Evolutionary conservation across 768 basidiomycete genomes (phyloP), one percentile per base, ranked within the genome.

Genomic region (Phanerochaete carnosa): DNA sequence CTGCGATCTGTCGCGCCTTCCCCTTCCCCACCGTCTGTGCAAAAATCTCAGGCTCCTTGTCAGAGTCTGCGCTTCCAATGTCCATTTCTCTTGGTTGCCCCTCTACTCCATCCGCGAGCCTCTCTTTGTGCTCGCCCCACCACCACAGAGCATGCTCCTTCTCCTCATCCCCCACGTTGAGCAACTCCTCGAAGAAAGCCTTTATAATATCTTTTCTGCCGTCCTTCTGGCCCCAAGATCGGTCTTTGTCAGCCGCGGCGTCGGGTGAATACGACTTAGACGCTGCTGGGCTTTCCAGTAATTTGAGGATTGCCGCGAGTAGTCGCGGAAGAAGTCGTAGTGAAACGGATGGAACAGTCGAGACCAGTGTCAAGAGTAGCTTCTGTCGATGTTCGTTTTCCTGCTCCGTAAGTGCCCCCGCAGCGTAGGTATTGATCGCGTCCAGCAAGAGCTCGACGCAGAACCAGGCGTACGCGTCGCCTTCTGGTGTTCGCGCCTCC

Each of bases 161-260:
- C 75, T 89, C 88, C 45, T 76, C 76, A 68, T 92, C 89, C 15
- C 86, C 88, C 1, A 88, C 81, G 45, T 85, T 83, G 66, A 83
- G 72, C 33, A 93, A 80, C 71, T 90, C 87, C 45, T 73, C 76
- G 72, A 88, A 87, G 46, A 89, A 69, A 6, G 83, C 83, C 45
- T 84, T 74, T 19, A 81, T 75, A 28, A 92, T 73, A 61, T 84
- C 84, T 65, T 68, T 72, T 69, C 30, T 1, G 25, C 11, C 49
- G 69, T 71, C 64, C 55, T 55, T 33, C 54, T 54, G 19, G 22
- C 19, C 39, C 39, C 8, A 19, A 8, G 19, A 43, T 4, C 19
- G 8, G 11, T 58, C 28, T n/a, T 29, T 33, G 9, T 22, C 23
- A 12, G 45, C 52, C 9, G 32, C 46, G 3, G n/a, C 28, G 26